Evolutionary conservation across 148 eudicot genomes (phyloP).

Genomic region (Oxyria digyna): DNA sequence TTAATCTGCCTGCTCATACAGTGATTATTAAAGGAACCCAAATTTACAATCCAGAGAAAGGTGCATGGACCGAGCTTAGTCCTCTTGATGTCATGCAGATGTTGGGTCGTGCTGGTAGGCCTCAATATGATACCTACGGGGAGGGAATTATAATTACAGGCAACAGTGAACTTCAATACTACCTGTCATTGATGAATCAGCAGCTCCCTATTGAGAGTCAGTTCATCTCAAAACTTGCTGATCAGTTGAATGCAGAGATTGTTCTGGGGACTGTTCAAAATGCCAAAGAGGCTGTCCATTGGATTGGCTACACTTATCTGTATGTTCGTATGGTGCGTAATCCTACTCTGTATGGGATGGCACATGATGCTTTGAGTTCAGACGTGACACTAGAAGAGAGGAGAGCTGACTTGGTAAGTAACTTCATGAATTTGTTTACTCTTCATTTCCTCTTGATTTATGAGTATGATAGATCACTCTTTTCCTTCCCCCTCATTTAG

Average conservation of each 20-base stretch:
- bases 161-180: constrained; percentile 58
- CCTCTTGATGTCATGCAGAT: too few species aligned
- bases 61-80: too few species aligned
- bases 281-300: constrained; percentile 82
- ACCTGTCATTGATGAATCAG: constrained; percentile 67
- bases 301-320: constrained; percentile 79
- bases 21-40: constrained; percentile 81
- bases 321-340: constrained; percentile 77
- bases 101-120: constrained; percentile 88
- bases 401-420: constrained; percentile 70
- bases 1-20: too few species aligned
- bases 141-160: constrained; percentile 76
- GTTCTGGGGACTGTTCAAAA: constrained; percentile 94
- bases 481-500: too few species aligned
- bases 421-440: not conserved
- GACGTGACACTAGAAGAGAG: constrained; percentile 54
- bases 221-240: constrained; percentile 66
- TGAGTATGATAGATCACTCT: too few species aligned
- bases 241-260: constrained; percentile 94
- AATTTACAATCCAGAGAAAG: constrained; percentile 69
- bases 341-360: constrained; percentile 64
- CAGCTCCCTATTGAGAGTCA: constrained; percentile 82
- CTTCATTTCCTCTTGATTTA: not conserved
- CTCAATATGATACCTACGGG: constrained; percentile 66
- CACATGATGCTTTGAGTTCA: constrained; percentile 37